These are phyloP conservation scores for Sicyos baderoa DNA, from an alignment of 306 rosid species.

Conservation along the genomic window DNA sequence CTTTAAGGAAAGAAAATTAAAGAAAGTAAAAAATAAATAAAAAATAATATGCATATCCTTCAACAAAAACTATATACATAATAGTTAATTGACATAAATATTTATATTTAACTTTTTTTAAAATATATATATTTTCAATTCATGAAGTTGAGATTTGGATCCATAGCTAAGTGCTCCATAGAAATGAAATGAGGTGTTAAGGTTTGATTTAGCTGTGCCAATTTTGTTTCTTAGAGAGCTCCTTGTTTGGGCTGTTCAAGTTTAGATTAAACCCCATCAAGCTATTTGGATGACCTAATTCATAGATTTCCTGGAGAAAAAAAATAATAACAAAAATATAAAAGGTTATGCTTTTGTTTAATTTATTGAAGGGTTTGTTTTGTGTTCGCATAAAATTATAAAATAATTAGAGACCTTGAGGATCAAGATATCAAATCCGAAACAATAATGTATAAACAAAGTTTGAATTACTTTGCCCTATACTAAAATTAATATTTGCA, in stretches of 20 bases:
- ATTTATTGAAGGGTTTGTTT: background rate
- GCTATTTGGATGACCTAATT: constrained; percentile 32
- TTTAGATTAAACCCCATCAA: constrained; percentile 33
- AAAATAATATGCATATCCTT: background rate
- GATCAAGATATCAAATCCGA: too few relatives aligned
- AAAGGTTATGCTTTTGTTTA: background rate
- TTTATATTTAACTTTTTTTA: background rate
- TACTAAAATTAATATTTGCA: too few relatives aligned
- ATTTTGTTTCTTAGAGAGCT: constrained; percentile 29
- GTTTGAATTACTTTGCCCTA: background rate
- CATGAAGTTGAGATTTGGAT: background rate
- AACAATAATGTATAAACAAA: background rate
- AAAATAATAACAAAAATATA: background rate
- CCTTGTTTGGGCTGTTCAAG: constrained; percentile 50
- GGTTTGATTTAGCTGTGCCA: constrained; percentile 8
- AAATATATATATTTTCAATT: background rate
- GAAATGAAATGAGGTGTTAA: background rate
- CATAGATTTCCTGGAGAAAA: constrained; percentile 15
- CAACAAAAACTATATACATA: background rate
- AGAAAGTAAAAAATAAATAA: background rate
- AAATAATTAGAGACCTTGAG: too few relatives aligned
- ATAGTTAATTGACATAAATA: background rate
- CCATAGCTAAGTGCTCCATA: constrained; percentile 6
- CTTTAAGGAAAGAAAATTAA: background rate
- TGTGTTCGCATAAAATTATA: background rate